Conservation (phyloP, 176 grass and related monocot genomes). For the Zea luxurians region DNA sequence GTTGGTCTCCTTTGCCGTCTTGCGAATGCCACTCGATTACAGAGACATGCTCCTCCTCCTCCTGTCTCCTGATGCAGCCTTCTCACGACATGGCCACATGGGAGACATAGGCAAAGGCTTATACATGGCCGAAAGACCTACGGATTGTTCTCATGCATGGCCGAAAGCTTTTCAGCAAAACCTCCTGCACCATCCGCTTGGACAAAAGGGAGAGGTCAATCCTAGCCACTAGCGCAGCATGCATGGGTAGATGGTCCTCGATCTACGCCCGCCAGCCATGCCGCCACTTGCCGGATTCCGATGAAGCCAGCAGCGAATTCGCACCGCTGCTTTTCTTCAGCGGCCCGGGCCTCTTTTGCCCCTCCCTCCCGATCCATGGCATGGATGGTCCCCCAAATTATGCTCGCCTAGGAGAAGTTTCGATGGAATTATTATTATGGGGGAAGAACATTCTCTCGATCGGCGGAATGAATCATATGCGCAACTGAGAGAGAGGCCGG, state of each 20-base stretch:
- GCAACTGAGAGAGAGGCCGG: neutral
- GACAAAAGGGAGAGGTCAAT: neutral
- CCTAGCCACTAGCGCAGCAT: neutral
- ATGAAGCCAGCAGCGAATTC: neutral
- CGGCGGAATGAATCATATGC: neutral
- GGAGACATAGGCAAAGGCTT: too few relatives aligned
- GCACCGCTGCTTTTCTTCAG: conserved; percentile 37
- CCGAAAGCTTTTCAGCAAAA: neutral
- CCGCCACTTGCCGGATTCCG: conserved; percentile 11
- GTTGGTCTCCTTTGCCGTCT: too few relatives aligned
- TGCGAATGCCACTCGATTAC: too few relatives aligned
- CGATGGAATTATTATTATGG: neutral
- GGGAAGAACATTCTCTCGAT: neutral
- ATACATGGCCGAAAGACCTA: neutral
- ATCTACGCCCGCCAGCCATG: too few relatives aligned
- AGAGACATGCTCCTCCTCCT: too few relatives aligned
- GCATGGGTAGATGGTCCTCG: neutral
- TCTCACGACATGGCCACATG: too few relatives aligned
- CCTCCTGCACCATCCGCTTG: neutral
- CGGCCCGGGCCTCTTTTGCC: neutral
- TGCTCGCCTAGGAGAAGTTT: neutral
- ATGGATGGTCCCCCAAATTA: neutral
- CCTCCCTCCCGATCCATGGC: neutral
- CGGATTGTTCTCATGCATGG: neutral
- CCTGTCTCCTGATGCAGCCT: too few relatives aligned